Conservation (phyloP, 2,329 filamentous ascomycete species). For the Colletotrichum sp. region DNA sequence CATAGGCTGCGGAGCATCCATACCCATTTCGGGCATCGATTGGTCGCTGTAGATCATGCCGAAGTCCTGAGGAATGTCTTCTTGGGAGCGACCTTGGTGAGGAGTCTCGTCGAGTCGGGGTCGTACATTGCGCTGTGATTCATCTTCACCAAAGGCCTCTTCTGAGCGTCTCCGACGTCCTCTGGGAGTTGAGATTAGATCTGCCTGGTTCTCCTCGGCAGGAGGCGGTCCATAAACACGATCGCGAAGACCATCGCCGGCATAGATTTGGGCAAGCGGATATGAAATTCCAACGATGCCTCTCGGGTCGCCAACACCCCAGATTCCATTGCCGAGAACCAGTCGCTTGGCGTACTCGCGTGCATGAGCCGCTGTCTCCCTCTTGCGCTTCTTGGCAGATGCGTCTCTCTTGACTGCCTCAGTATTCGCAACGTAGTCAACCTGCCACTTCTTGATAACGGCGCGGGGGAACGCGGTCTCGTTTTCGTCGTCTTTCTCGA, state of each 20-base stretch:
- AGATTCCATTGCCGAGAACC: conserved; percentile 44
- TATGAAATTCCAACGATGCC: conserved; percentile 36
- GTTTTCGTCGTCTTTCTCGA: not conserved
- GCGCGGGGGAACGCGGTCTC: not conserved
- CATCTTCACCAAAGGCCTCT: conserved; percentile 48
- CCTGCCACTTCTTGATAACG: conserved; percentile 36
- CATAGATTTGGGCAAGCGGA: conserved; percentile 51
- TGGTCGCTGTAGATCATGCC: conserved; percentile 41
- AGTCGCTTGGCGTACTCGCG: conserved; percentile 45
- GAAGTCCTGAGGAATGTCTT: conserved; percentile 26
- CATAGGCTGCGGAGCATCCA: conserved; percentile 69
- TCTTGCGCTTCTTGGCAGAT: conserved; percentile 14
- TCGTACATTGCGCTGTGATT: conserved; percentile 39
- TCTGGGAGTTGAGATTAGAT: conserved; percentile 20
- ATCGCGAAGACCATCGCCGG: conserved; percentile 47
- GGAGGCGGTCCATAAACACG: conserved; percentile 38
- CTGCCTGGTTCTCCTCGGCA: conserved; percentile 22
- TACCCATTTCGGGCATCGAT: conserved; percentile 67
- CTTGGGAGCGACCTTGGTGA: not conserved
- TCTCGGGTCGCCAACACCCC: conserved; percentile 37
- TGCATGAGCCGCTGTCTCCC: conserved; percentile 37
- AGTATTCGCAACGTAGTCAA: conserved; percentile 44
- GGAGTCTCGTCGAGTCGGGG: conserved; percentile 33
- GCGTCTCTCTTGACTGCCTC: conserved; percentile 29
- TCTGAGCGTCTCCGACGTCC: conserved; percentile 46